A percentile compares a stretch with the other conserved stretches of the same genome.
phyloP scores from a whole-genome alignment of 2,329 filamentous ascomycete species.

The Chaetomiaceae sp. region DNA sequence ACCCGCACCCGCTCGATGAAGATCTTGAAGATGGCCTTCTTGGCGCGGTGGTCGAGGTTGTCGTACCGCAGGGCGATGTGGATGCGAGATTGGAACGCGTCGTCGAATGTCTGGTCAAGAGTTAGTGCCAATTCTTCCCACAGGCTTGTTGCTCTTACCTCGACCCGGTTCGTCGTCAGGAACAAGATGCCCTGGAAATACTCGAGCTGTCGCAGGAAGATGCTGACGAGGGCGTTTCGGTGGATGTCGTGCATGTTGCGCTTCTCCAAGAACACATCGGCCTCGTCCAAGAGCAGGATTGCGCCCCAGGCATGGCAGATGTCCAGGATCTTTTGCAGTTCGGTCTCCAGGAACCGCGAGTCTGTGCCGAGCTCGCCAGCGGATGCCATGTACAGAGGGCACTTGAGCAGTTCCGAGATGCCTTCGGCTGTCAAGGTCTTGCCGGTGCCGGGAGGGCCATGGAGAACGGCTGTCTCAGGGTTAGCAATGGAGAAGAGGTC shows the following conservation, averaged over 20 bases:
- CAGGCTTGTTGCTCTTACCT: slow-evolving; percentile 37
- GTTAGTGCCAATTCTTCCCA: too few species aligned
- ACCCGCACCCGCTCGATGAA: slow-evolving; percentile 71
- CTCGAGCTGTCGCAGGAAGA: slow-evolving; percentile 81
- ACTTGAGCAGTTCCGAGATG: slow-evolving; percentile 76
- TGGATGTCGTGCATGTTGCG: slow-evolving; percentile 79
- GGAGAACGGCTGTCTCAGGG: slow-evolving; percentile 56
- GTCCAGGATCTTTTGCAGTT: slow-evolving; percentile 79
- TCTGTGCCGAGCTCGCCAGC: slow-evolving; percentile 80
- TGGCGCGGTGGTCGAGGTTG: slow-evolving; percentile 65
- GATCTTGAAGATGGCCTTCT: slow-evolving; percentile 76
- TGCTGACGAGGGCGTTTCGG: slow-evolving; percentile 78
- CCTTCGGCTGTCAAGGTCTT: slow-evolving; percentile 86
- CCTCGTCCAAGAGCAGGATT: slow-evolving; percentile 79
- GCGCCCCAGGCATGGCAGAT: slow-evolving; percentile 84
- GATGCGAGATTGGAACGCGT: slow-evolving; percentile 84
- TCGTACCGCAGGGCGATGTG: slow-evolving; percentile 82
- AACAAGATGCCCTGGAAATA: slow-evolving; percentile 92
- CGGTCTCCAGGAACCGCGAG: slow-evolving; percentile 65
- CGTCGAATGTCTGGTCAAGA: slow-evolving; percentile 67
- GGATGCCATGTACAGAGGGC: slow-evolving; percentile 77
- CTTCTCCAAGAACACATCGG: slow-evolving; percentile 79
- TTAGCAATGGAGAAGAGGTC: too few species aligned
- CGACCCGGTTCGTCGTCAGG: slow-evolving; percentile 81
- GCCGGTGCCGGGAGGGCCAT: slow-evolving; percentile 81